phyloP scores from a whole-genome alignment of 2,329 filamentous ascomycete genomes.

The Cercospora berteroae region DNA sequence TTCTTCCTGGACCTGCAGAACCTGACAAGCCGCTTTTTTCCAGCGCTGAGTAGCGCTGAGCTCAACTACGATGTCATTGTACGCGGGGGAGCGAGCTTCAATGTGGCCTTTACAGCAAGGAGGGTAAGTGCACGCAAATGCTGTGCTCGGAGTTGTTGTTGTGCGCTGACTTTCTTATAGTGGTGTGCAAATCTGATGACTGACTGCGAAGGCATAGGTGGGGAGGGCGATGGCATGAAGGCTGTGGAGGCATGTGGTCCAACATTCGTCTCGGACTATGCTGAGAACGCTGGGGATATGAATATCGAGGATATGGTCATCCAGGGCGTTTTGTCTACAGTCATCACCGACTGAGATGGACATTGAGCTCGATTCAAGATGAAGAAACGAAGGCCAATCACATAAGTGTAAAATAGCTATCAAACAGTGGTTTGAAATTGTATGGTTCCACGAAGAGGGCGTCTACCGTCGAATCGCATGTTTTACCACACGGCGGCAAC shows the following conservation, averaged over 20 bases:
- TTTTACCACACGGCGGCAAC: no score
- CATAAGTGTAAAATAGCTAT: no score
- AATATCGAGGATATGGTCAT: neutral
- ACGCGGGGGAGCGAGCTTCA: neutral
- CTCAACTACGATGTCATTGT: slow-evolving; percentile 1
- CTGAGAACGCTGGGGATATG: neutral
- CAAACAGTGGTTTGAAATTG: no score
- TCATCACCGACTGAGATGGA: no score
- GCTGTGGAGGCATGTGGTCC: neutral
- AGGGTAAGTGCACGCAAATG: neutral
- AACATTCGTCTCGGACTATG: neutral
- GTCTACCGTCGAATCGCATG: no score
- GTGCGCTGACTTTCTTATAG: neutral
- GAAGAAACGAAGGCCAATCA: no score
- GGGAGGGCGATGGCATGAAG: neutral
- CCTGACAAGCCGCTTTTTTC: slow-evolving; percentile 10
- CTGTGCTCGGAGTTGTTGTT: neutral
- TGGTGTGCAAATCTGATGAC: neutral
- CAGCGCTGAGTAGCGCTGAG: slow-evolving; percentile 13
- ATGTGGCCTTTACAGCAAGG: no score
- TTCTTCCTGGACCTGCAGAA: slow-evolving; percentile 20
- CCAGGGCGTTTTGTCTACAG: neutral
- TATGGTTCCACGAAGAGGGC: no score
- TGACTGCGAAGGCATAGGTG: neutral
- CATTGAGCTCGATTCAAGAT: no score